Conservation (phyloP, 1,284 basidiomycete species). For the Coriolopsis trogii region DNA sequence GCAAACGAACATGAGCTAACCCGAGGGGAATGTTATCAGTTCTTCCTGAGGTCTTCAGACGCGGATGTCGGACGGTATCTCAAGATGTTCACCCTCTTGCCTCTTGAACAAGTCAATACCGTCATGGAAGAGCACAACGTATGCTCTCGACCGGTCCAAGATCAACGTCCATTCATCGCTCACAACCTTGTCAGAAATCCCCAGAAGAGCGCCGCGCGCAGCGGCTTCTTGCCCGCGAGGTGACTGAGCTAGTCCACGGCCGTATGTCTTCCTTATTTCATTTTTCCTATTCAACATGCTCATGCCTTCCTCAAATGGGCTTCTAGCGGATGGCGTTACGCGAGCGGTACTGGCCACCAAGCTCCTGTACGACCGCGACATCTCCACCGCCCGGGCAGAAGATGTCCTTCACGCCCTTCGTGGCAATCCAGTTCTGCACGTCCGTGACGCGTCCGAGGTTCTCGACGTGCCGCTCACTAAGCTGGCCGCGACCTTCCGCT, state of each 20-base stretch:
- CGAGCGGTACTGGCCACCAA: constrained; percentile 63
- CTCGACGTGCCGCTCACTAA: constrained; percentile 54
- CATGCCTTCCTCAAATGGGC: background rate
- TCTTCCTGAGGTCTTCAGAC: constrained; percentile 86
- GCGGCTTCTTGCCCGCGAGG: constrained; percentile 80
- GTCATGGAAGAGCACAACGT: constrained; percentile 66
- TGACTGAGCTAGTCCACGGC: constrained; percentile 87
- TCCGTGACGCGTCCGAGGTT: constrained; percentile 46
- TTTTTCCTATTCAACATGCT: background rate
- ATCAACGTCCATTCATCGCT: background rate
- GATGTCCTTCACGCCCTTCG: constrained; percentile 60
- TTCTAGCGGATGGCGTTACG: constrained; percentile 41
- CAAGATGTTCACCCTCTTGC: constrained; percentile 83
- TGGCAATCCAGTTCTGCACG: constrained; percentile 60
- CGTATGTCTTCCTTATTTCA: too few species aligned
- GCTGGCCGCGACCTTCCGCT: constrained; percentile 53
- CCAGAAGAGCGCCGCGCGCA: constrained; percentile 76
- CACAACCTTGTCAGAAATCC: constrained; percentile 37
- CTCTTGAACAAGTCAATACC: constrained; percentile 58
- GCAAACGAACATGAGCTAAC: constrained; percentile 37
- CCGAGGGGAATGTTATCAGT: too few species aligned
- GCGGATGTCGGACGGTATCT: constrained; percentile 84
- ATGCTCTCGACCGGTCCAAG: constrained; percentile 5
- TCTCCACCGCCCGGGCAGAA: constrained; percentile 45
- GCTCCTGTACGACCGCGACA: constrained; percentile 61